Percentiles rank a stretch among this genome's conserved stretches.
phyloP scores from a whole-genome alignment of 192 early-diverging fungal genomes.

The Gryganskiella cystojenkinii region DNA sequence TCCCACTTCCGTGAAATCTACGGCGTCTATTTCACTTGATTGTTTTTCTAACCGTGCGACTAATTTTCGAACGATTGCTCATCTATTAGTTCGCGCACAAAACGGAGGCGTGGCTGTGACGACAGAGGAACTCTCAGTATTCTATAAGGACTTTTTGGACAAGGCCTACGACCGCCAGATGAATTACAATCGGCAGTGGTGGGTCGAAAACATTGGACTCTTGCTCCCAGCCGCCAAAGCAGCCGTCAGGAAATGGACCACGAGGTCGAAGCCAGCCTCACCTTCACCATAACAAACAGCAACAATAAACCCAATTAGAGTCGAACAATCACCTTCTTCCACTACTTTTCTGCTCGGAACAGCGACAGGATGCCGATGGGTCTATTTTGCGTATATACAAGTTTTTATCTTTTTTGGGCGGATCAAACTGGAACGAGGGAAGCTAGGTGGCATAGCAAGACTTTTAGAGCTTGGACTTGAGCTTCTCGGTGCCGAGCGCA shows the following conservation, averaged over 20 bases:
- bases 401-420: too few species aligned
- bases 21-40: not conserved
- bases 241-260: slow-evolving; percentile 46
- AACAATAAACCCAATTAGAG: too few species aligned
- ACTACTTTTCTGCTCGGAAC: too few species aligned
- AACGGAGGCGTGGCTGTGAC: slow-evolving; percentile 56
- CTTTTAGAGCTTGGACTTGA: slow-evolving; percentile 43
- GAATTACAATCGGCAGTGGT: slow-evolving; percentile 68
- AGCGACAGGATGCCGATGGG: too few species aligned
- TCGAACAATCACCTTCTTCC: too few species aligned
- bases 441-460: too few species aligned
- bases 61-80: not conserved
- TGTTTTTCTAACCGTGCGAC: too few species aligned
- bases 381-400: too few species aligned
- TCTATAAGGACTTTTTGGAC: slow-evolving; percentile 69
- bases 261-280: not conserved
- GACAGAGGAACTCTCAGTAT: slow-evolving; percentile 62
- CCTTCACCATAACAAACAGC: too few species aligned
- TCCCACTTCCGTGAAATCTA: not conserved
- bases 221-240: slow-evolving; percentile 63
- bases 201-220: slow-evolving; percentile 60
- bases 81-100: slow-evolving; percentile 50
- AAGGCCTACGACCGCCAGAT: slow-evolving; percentile 67
- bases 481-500: slow-evolving; percentile 31
- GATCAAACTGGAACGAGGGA: too few species aligned